Evolutionary conservation across 202 grass and related monocot species (phyloP), one percentile per base, ranked within the genome.

Genomic region (Elaeis oleifera): DNA sequence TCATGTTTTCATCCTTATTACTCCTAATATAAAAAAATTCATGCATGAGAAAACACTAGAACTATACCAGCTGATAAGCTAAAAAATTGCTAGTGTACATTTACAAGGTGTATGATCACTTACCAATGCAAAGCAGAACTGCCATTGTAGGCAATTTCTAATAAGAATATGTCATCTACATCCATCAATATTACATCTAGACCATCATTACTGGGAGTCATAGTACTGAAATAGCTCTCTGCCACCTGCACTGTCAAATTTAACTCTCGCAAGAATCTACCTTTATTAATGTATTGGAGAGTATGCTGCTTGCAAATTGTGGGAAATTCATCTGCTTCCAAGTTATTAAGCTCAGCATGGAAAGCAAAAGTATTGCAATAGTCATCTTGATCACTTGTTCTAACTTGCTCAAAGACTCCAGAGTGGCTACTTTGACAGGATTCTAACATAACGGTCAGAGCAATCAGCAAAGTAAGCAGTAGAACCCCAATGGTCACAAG

Each of bases 401-500:
- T 32, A 60, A 14, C 24, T 36, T 60, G 58, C 58, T 60, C 7
- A 9, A 31, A n/a, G 27, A 32, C 26, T 39, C 58, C 58, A 60
- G 16, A 9, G 25, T 60, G 24, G 2, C 5, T 39, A 31, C 24
- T 60, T 31, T 60, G 58, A 18, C 58, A 60, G 23, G 58, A 60
- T 8, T 60, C 26, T 60, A 60, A 39, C 58, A 60, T 60, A 60
- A 60, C 58, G 18, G 58, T 60, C 28, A 60, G 58, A n/a, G 58
- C 17, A 18, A 60, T 23, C 14, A 60, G 58, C 27, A 19, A 27
- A 11, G 58, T 18, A 9, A 60, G 58, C 27, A 60, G 25, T 39
- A 60, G 27, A 60, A 60, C 24, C 17, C 58, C 58, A 60, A 60
- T 28, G 13, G 28, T 60, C 26, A 60, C 24, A n/a, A 60, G 58